phyloP scores from a whole-genome alignment of 2,329 filamentous ascomycete species.

The Calonectria pteridis region DNA sequence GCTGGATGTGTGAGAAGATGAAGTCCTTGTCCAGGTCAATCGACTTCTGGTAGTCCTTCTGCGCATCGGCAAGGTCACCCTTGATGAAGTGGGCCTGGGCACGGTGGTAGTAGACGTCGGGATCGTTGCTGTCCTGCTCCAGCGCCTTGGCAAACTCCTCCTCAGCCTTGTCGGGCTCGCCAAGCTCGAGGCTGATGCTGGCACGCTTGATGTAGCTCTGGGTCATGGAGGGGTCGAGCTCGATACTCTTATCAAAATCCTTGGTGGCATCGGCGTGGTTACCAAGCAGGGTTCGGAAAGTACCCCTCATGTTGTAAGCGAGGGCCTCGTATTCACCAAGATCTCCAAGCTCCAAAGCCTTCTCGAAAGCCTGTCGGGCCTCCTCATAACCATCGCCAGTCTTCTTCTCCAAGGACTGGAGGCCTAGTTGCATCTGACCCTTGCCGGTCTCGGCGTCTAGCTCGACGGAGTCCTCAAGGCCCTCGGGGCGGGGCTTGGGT shows the following conservation, averaged over 20 bases:
- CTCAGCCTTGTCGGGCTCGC: conserved; percentile 87
- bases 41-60: conserved; percentile 99
- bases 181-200: conserved; percentile 96
- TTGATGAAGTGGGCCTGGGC: conserved; percentile 99
- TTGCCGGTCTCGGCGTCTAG: conserved; percentile 82
- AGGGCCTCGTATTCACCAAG: conserved; percentile 88
- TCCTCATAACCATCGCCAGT: conserved; percentile 93
- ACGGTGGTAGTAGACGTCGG: conserved; percentile 99
- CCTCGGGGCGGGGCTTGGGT: conserved; percentile 80
- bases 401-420: conserved; percentile 85
- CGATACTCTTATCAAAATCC: conserved; percentile 93
- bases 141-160: conserved; percentile 90
- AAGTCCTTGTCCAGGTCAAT: conserved; percentile 96
- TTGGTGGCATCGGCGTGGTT: conserved; percentile 85
- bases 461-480: conserved; percentile 85
- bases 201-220: conserved; percentile 99
- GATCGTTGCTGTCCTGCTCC: conserved; percentile 86
- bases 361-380: conserved; percentile 87
- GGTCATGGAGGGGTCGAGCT: conserved; percentile 87
- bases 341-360: conserved; percentile 84
- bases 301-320: conserved; percentile 96
- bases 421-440: conserved; percentile 86
- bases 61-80: conserved; percentile 90
- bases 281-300: conserved; percentile 92
- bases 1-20: conserved; percentile 99